Base-by-base conservation (phyloP, 805 yeast genomes). In the Kodamaea kakaduensis region DNA sequence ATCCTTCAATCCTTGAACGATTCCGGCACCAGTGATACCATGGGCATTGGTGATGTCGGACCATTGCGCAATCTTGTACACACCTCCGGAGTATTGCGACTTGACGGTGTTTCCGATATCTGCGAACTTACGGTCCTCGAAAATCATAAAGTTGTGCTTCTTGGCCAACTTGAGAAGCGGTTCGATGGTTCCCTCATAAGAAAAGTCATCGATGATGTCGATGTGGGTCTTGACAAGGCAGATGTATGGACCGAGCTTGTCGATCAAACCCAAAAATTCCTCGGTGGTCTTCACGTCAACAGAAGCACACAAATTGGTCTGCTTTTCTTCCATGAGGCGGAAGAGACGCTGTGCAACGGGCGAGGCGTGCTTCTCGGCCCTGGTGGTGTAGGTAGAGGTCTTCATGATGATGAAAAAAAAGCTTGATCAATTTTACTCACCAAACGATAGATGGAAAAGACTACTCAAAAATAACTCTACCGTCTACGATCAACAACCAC, bases 91-190 rank as follows among this genome's bases (percentile, higher is more conserved):
- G 60, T 90, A 93, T 61, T 93, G 98, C 29, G 86, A 75, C 64
- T 90, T 89, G 36, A 93, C 98, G 1, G 98, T 93, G 54, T 89
- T 87, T 12, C 99, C 99, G 50, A 93, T 93, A 60, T 93, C 99
- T 16, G 99, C 98, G 61, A 93, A 93, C 64, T 93, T 93, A 45
- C 99, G 75, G 64, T 93, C 99, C 64, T 93, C 99, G 56, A 93
- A 93, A 46, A 93, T 82, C 71, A 93, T 64, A 53, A 93, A 93
- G 45, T 83, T 77, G 66, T 89, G 90, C 54, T 88, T 87, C 48
- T 76, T 65, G 14, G 96, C 77, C 20, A 93, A 67, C 36, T 56
- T 77, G 40, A 81, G 61, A 43, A 93, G 65, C 1, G 97, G 97
- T 5, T 61, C 60, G 18, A 90, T 74, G 0, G 97, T 89, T 1